These are phyloP conservation scores for Craterostigma plantagineum DNA, from an alignment of 257 asterid genomes.

Conservation along the genomic window DNA sequence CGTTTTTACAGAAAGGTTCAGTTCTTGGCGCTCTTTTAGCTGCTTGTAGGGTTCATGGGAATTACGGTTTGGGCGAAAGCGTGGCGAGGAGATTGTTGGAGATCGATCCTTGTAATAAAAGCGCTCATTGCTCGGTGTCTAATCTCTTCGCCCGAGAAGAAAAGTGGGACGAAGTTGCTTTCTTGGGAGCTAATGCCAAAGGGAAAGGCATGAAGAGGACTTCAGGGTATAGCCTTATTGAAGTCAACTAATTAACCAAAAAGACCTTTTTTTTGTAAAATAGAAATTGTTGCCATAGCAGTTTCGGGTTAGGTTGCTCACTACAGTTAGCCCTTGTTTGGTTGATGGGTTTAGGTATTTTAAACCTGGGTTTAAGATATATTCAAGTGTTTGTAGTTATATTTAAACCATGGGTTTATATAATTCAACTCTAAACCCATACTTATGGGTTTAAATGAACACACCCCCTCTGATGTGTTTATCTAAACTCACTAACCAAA, in stretches of 20 bases:
- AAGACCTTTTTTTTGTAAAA: neutral
- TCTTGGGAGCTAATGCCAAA: conserved; percentile 20
- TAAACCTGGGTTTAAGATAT: no score
- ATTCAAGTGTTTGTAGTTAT: no score
- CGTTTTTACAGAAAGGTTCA: conserved; percentile 16
- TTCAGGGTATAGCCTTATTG: conserved; percentile 33
- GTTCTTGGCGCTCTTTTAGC: conserved; percentile 31
- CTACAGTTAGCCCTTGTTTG: no score
- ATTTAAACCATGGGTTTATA: no score
- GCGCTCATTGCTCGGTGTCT: conserved; percentile 29
- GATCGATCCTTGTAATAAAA: conserved; percentile 20
- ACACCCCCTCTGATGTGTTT: no score
- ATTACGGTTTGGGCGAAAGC: conserved; percentile 21
- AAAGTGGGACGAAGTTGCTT: conserved; percentile 33
- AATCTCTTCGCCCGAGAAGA: conserved; percentile 35
- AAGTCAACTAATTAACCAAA: conserved; percentile 13
- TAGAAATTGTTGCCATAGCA: no score
- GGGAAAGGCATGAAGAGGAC: conserved; percentile 25
- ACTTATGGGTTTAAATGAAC: no score
- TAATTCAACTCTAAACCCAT: no score
- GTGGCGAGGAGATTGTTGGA: conserved; percentile 27
- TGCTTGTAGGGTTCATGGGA: conserved; percentile 36
- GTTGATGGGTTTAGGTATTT: no score
- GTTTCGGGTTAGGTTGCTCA: no score
- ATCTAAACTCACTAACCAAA: no score